Base-by-base conservation (phyloP, 345 rosid genomes). In the Cardiospermum halicacabum region DNA sequence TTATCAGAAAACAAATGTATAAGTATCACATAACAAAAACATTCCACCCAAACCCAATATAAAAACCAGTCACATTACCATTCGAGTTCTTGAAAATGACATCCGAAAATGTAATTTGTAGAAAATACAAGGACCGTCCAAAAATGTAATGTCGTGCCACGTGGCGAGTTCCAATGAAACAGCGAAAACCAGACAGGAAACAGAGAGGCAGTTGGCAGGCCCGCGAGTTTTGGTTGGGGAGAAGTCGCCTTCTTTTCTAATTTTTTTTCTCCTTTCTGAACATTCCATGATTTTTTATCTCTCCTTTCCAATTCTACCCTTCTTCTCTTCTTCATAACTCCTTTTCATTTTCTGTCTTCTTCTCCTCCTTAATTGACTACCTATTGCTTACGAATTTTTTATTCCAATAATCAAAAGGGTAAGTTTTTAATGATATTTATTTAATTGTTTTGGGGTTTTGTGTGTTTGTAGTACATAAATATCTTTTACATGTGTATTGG, bases 191-290 rank as follows among this genome's bases (percentile, higher is more conserved):
- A 42, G 65, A 71, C 69, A 40, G 67, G 39, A 62, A 72, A 60
- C 77, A 57, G 71, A 68, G 64, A 30, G 59, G 72, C 73, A 25
- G 75, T 51, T 78, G n/a, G 70, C 69, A 40, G 71, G 55, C 59
- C 62, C 53, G 47, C 56, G 42, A 56, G 27, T 68, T 15, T 48
- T 62, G 60, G 62, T 36, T 39, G 59, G 75, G 40, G 69, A 37
- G 69, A 75, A 59, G 68, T 67, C 63, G 45, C 53, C 61, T 18
- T 62, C 77, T 53, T 27, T n/a, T n/a, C n/a, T n/a, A n/a, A n/a
- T n/a, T n/a, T n/a, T 4, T 25, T 47, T 55, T 32, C 27, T 25
- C 28, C 53, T 42, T 37, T 60, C 75, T 79, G 74, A n/a, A 72
- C 80, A 67, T 72, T 79, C 73, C 59, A 62, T 53, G 59, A 30